Evolutionary conservation across 164 flowering plant species (phyloP), one percentile per base, ranked within the genome.

Genomic region (Euptelea pleiosperma): DNA sequence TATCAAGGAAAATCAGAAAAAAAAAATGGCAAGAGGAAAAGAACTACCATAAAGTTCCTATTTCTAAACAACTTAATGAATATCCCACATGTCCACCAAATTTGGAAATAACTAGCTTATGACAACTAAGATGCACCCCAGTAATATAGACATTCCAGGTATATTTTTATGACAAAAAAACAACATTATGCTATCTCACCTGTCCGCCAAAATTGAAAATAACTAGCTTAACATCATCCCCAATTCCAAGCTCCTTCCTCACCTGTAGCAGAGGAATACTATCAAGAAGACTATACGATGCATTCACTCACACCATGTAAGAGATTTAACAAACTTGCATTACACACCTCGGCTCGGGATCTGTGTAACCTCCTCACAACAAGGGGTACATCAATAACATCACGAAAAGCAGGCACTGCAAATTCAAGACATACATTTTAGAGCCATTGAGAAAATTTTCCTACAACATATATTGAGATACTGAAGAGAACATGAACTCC

Each of bases 321-420:
- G 37, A 46, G 24, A 33, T 37, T 18, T 19, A 52, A 3, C 10
- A 40, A 6, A 21, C 3, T 42, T 22, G 49, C 8, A 43, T 11
- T 16, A 30, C 62, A 57, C 16, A 89, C 98, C 96, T 92, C 87
- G 47, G 77, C 67, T 36, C 89, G 81, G 21, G 89, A 69, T 74
- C 74, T 90, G 82, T 85, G 96, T 58, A 85, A 66, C 74, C 92
- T 83, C 73, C 99, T 79, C 51, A 93, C 99, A 59, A 93, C 97
- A 43, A 93, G 74, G 35, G 99, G 99, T 28, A 88, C 91, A 75
- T 93, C 99, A 71, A 93, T 75, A 33, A 79, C 88, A 86, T 90
- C 99, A 55, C 89, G 87, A 49, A 90, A 93, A 65, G 97, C 99
- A 64, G 99, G 99, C 96, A 90, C 99, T 93, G 82, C 45, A 69